Percentiles rank a stretch among this genome's conserved stretches.
Evolutionary conservation across 768 basidiomycete species (phyloP).

Genomic region (Russula foetens): DNA sequence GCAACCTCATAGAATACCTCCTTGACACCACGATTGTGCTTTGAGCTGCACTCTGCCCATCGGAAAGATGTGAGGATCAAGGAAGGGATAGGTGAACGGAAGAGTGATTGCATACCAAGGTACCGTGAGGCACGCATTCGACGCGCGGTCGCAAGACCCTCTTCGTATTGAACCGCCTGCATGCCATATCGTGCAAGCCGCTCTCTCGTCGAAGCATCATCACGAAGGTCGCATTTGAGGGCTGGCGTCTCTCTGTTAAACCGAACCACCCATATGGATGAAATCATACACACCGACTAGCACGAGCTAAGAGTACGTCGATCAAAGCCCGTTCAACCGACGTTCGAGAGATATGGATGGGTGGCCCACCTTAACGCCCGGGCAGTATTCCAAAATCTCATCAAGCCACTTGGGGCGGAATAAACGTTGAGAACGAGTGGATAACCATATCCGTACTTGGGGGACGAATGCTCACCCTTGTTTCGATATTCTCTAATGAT

Average conservation of each 20-base stretch:
- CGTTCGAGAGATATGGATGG: slow-evolving; percentile 6
- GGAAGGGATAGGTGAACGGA: neutral
- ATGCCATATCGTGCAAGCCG: slow-evolving; percentile 61
- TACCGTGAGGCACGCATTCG: slow-evolving; percentile 92
- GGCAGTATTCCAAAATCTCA: slow-evolving; percentile 87
- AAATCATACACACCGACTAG: slow-evolving; percentile 66
- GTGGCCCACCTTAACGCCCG: slow-evolving; percentile 77
- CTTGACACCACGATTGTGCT: slow-evolving; percentile 89
- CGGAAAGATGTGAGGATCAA: neutral
- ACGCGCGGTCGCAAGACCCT: slow-evolving; percentile 79
- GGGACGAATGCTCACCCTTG: slow-evolving; percentile 47
- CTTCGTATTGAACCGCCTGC: slow-evolving; percentile 83
- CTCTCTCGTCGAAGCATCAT: slow-evolving; percentile 66
- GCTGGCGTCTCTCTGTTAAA: slow-evolving; percentile 38
- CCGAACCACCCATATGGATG: slow-evolving; percentile 6
- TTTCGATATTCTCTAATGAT: slow-evolving; percentile 94
- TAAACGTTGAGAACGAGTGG: neutral
- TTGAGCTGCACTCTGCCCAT: slow-evolving; percentile 84
- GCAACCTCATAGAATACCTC: slow-evolving; percentile 94
- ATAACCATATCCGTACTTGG: neutral
- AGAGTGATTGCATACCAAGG: slow-evolving; percentile 50
- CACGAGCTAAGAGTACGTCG: slow-evolving; percentile 47
- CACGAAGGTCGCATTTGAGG: slow-evolving; percentile 91
- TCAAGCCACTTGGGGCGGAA: slow-evolving; percentile 71
- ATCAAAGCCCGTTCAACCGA: neutral